These are phyloP conservation scores for Candida pseudoviswanathii DNA, from an alignment of 1,139 yeast species.

Conservation along the genomic window DNA sequence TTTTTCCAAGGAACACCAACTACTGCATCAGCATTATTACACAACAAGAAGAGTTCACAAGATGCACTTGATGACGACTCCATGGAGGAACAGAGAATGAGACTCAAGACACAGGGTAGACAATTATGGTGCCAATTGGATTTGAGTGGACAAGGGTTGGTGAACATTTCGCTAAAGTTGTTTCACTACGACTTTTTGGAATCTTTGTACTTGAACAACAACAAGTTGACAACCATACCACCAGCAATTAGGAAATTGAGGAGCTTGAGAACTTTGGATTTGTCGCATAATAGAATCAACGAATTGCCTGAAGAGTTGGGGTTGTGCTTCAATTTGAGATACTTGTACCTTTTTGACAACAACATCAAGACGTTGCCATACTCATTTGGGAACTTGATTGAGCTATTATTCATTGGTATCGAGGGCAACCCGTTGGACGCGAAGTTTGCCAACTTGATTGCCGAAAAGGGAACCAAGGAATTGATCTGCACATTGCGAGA, in stretches of 20 bases:
- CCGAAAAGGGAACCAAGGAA: conserved; percentile 85
- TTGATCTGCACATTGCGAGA: conserved; percentile 81
- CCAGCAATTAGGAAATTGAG: conserved; percentile 66
- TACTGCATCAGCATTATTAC: conserved; percentile 49
- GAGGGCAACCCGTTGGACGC: conserved; percentile 90
- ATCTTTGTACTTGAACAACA: conserved; percentile 84
- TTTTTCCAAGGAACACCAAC: conserved; percentile 28
- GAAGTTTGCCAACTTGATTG: conserved; percentile 63
- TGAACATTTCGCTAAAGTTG: conserved; percentile 67
- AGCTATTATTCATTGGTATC: conserved; percentile 82
- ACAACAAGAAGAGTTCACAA: conserved; percentile 61
- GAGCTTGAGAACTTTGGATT: conserved; percentile 80
- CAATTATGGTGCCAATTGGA: conserved; percentile 96
- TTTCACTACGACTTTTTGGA: conserved; percentile 86
- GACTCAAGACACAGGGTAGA: conserved; percentile 66
- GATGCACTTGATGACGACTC: conserved; percentile 71
- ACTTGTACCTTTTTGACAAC: conserved; percentile 86
- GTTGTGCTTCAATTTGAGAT: conserved; percentile 75
- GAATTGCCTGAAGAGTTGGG: conserved; percentile 84
- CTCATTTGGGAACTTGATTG: conserved; percentile 85
- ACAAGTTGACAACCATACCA: conserved; percentile 72
- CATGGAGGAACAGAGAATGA: conserved; percentile 74
- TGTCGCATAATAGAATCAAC: conserved; percentile 74
- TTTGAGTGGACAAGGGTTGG: conserved; percentile 84
- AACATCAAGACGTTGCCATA: conserved; percentile 72